Percentiles rank a stretch among this genome's conserved stretches.
phyloP scores from a whole-genome alignment of 1,284 basidiomycete species.

The Ceratobasidium sp. region DNA sequence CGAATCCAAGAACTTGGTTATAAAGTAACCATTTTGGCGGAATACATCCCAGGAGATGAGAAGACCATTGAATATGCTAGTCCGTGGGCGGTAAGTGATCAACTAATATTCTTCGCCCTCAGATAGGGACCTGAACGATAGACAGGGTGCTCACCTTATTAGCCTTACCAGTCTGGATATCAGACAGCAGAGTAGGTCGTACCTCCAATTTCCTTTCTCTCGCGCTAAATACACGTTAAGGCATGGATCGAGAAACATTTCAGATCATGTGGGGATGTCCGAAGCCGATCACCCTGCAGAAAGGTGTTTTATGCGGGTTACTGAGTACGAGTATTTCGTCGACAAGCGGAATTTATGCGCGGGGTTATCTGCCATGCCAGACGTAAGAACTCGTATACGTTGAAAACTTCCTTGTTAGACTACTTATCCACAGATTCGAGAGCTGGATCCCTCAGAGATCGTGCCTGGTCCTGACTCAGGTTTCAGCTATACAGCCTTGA shows the following conservation, averaged over 20 bases:
- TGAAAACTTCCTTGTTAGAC: background rate
- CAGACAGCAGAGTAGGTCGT: conserved; percentile 64
- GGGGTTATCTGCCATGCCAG: conserved; percentile 69
- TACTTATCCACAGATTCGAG: conserved; percentile 64
- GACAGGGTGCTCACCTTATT: conserved; percentile 77
- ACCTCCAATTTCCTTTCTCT: background rate
- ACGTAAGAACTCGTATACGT: conserved; percentile 61
- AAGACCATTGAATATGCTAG: conserved; percentile 79
- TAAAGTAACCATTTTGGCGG: conserved; percentile 75
- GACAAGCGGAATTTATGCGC: conserved; percentile 56
- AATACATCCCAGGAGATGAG: conserved; percentile 73
- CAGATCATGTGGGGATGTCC: conserved; percentile 78
- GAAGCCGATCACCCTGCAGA: conserved; percentile 66
- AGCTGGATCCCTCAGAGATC: conserved; percentile 63
- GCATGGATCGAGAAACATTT: conserved; percentile 78
- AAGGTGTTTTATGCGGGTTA: conserved; percentile 71
- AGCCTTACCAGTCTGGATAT: conserved; percentile 65
- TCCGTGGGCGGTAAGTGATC: conserved; percentile 77
- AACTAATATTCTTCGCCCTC: background rate
- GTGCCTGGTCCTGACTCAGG: conserved; percentile 63
- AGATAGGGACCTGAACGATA: background rate
- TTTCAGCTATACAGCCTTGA: conserved; percentile 72
- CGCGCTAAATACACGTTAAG: conserved; percentile 60
- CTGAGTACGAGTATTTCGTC: conserved; percentile 71
- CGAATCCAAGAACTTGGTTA: conserved; percentile 72